Evolutionary conservation across 371 early-diverging fungal species (phyloP).

Genomic region (Apophysomyces elegans): DNA sequence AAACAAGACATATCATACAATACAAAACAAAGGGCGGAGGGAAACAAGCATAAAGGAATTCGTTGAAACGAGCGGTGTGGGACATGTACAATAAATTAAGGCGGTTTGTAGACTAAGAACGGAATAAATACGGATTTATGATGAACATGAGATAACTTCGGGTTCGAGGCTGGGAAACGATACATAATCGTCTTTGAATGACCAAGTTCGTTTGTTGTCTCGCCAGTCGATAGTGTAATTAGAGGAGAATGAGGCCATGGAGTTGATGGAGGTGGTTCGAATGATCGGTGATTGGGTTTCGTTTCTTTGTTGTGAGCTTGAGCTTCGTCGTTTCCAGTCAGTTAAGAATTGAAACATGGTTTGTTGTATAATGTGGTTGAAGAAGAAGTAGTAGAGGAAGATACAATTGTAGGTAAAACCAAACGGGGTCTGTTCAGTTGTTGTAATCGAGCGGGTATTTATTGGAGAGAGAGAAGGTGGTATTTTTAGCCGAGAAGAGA

Average conservation of each 20-base stretch:
- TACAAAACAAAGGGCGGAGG: constrained; percentile 1
- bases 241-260: constrained; percentile 19
- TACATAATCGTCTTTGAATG: constrained; percentile 43
- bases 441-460: not conserved
- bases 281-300: constrained; percentile 9
- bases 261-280: constrained; percentile 20
- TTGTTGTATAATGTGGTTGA: not conserved
- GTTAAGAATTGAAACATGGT: constrained; percentile 12
- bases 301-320: not conserved
- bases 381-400: not conserved
- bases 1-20: constrained; percentile 5
- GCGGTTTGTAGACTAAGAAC: not conserved
- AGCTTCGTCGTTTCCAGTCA: constrained; percentile 20
- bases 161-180: constrained; percentile 37
- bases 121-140: not conserved
- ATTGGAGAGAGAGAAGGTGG: not conserved
- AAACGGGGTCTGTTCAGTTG: not conserved
- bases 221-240: constrained; percentile 27
- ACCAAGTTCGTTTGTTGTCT: constrained; percentile 30
- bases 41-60: not conserved
- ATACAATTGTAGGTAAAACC: not conserved
- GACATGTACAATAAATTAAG: constrained; percentile 11
- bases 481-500: not conserved
- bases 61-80: not conserved
- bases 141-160: constrained; percentile 1